A percentile compares a stretch with the other conserved stretches of the same genome.
Conservation (phyloP, 768 basidiomycete species). For the Kwoniella sp. region DNA sequence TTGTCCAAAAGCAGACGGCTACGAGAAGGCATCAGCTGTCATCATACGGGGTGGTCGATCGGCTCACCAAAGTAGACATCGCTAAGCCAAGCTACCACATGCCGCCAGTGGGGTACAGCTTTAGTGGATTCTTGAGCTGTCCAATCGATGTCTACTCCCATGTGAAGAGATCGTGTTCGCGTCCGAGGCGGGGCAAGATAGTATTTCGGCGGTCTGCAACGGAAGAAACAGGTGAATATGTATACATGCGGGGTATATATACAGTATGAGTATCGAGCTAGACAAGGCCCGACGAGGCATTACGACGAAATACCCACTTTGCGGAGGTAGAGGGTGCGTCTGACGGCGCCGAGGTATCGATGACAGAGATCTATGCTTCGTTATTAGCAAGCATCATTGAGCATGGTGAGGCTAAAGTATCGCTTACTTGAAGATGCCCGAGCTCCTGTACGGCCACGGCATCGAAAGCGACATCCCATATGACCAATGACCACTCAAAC, state of each 20-base stretch:
- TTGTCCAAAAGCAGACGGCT: constrained; percentile 67
- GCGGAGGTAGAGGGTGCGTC: neutral
- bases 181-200: neutral
- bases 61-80: constrained; percentile 52
- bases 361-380: constrained; percentile 27
- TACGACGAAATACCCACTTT: constrained; percentile 13
- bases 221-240: neutral
- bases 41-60: neutral
- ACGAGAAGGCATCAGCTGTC: neutral
- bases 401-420: neutral
- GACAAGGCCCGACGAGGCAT: neutral
- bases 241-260: constrained; percentile 3
- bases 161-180: too few relatives aligned
- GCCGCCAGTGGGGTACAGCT: constrained; percentile 7
- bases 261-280: neutral
- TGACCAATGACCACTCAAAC: constrained; percentile 71
- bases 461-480: constrained; percentile 53
- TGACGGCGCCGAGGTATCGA: constrained; percentile 11
- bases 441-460: constrained; percentile 39
- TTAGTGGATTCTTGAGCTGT: neutral
- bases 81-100: constrained; percentile 34
- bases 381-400: neutral
- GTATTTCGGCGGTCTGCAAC: neutral
- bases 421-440: constrained; percentile 32
- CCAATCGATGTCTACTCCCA: constrained; percentile 8